Conservation (phyloP, 2,329 filamentous ascomycete species). For the Nigrospora sphaerica region DNA sequence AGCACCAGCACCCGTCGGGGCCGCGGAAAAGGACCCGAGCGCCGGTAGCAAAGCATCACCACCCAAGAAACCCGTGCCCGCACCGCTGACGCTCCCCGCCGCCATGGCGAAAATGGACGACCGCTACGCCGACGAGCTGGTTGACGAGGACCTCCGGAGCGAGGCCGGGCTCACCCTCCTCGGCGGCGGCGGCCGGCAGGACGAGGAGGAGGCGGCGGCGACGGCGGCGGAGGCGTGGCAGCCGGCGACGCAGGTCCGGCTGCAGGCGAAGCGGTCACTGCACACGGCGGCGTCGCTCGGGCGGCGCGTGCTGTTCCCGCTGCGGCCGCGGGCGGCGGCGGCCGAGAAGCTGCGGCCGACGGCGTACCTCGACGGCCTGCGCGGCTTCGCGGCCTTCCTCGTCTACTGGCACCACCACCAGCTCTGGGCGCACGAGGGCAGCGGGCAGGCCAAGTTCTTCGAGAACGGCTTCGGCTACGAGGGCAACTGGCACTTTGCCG, state of each 20-base stretch:
- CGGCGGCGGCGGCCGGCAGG: too few relatives aligned
- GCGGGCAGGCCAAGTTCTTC: constrained; percentile 29
- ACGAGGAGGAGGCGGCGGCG: too few relatives aligned
- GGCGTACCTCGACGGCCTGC: constrained; percentile 57
- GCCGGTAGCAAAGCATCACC: not conserved
- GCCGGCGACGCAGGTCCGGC: constrained; percentile 11
- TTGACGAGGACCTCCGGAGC: too few relatives aligned
- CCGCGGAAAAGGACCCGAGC: too few relatives aligned
- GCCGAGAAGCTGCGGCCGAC: constrained; percentile 33
- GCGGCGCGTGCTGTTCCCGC: constrained; percentile 4
- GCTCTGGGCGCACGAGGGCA: constrained; percentile 45
- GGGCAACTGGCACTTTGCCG: constrained; percentile 37
- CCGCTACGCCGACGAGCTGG: too few relatives aligned
- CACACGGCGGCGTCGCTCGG: not conserved
- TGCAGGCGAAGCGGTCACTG: not conserved
- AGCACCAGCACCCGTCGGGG: not conserved
- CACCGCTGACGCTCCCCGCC: not conserved
- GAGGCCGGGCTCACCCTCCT: too few relatives aligned
- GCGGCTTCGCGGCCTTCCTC: constrained; percentile 60
- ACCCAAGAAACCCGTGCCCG: not conserved
- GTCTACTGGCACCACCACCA: constrained; percentile 59
- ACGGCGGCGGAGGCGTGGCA: constrained; percentile 14
- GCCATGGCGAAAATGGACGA: not conserved
- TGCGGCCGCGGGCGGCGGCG: constrained; percentile 7
- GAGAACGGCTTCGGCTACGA: constrained; percentile 47